Evolutionary conservation across 2,329 filamentous ascomycete genomes (phyloP).

Genomic region (Pseudogymnoascus sp.): DNA sequence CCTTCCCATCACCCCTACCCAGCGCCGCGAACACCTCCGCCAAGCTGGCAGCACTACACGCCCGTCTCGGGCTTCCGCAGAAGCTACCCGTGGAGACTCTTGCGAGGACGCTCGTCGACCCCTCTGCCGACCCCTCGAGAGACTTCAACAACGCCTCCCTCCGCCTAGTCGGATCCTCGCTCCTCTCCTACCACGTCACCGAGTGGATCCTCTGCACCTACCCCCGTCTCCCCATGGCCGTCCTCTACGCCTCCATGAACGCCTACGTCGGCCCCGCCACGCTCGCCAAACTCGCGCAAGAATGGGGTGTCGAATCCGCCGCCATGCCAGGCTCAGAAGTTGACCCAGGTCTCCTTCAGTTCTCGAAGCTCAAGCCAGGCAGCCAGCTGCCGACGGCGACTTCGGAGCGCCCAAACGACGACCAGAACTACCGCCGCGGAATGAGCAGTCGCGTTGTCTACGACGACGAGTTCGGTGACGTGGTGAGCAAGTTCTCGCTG

Average conservation of each 20-base stretch:
- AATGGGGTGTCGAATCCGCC: conserved; percentile 91
- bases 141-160: conserved; percentile 86
- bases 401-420: conserved; percentile 43
- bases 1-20: conserved; percentile 62
- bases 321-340: conserved; percentile 83
- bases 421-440: conserved; percentile 52
- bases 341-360: conserved; percentile 84
- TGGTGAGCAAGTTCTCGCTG: conserved; percentile 28
- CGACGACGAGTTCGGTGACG: conserved; percentile 77
- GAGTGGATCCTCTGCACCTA: conserved; percentile 85
- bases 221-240: conserved; percentile 80
- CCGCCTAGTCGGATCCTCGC: conserved; percentile 67
- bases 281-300: conserved; percentile 61
- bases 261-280: conserved; percentile 73
- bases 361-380: conserved; percentile 42
- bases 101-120: conserved; percentile 74
- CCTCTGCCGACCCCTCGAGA: conserved; percentile 69
- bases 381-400: conserved; percentile 36
- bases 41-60: conserved; percentile 87
- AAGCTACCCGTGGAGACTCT: conserved; percentile 80
- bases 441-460: conserved; percentile 70
- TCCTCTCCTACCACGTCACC: conserved; percentile 80
- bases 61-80: conserved; percentile 71
- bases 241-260: conserved; percentile 77
- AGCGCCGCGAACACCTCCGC: conserved; percentile 61